Evolutionary conservation across 2,329 filamentous ascomycete genomes (phyloP).

Genomic region (Zarea fungicola): DNA sequence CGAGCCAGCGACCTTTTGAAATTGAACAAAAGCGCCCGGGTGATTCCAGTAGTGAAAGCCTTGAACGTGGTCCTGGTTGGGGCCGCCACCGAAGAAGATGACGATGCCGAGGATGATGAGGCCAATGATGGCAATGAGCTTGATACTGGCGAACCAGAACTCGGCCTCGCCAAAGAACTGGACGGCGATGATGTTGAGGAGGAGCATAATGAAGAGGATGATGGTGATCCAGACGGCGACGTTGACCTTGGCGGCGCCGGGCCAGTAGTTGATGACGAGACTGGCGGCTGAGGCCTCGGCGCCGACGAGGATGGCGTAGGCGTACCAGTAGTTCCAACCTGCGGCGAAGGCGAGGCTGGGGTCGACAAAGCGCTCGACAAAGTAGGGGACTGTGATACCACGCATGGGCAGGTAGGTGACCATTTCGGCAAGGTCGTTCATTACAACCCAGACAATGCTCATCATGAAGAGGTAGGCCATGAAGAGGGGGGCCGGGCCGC

Average conservation of each 20-base stretch:
- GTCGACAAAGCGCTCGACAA: conserved; percentile 51
- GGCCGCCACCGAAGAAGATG: conserved; percentile 52
- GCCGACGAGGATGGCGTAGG: conserved; percentile 52
- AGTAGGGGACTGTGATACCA: conserved; percentile 53
- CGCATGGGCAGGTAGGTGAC: conserved; percentile 49
- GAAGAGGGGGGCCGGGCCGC: conserved; percentile 62
- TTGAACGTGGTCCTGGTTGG: conserved; percentile 43
- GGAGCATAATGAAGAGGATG: conserved; percentile 47
- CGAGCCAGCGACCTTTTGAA: conserved; percentile 46
- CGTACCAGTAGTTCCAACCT: conserved; percentile 60
- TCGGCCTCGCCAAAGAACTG: conserved; percentile 56
- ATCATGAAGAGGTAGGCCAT: conserved; percentile 61
- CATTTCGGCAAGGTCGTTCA: conserved; percentile 53
- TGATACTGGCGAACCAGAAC: conserved; percentile 57
- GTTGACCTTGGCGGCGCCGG: conserved; percentile 39
- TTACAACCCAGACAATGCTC: conserved; percentile 47
- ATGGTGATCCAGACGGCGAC: conserved; percentile 56
- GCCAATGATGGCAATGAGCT: conserved; percentile 54
- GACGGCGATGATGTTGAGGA: conserved; percentile 53
- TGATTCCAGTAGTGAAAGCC: conserved; percentile 44
- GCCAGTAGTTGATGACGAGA: conserved; percentile 58
- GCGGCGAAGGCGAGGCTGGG: conserved; percentile 50
- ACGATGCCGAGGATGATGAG: conserved; percentile 52
- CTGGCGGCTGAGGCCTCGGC: conserved; percentile 54
- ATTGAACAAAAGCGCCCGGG: conserved; percentile 44